phyloP scores from a whole-genome alignment of 2,329 filamentous ascomycete species.

The Coniochaeta sp. region DNA sequence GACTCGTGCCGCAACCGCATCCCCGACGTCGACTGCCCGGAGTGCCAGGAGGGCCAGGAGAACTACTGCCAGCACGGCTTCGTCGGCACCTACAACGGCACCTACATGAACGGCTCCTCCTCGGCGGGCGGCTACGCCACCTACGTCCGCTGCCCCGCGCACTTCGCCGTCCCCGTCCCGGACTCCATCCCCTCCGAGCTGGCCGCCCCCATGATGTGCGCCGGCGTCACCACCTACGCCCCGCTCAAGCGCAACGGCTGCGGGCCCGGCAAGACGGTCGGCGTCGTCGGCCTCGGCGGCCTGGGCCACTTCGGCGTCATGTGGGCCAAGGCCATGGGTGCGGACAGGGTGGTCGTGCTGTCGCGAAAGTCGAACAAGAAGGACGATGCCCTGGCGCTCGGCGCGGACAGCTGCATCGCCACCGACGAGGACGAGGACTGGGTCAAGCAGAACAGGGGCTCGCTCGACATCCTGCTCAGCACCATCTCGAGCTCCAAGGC shows the following conservation, averaged over 20 bases:
- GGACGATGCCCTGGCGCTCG: slow-evolving; percentile 47
- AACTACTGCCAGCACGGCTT: slow-evolving; percentile 30
- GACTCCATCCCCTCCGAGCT: slow-evolving; percentile 29
- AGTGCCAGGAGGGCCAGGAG: slow-evolving; percentile 22
- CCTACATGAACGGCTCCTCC: slow-evolving; percentile 45
- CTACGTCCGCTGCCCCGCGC: slow-evolving; percentile 23
- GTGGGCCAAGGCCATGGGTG: slow-evolving; percentile 60
- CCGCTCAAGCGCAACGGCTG: slow-evolving; percentile 56
- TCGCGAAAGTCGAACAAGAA: slow-evolving; percentile 45
- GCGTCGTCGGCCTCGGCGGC: slow-evolving; percentile 61
- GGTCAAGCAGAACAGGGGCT: slow-evolving; percentile 39
- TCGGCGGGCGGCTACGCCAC: slow-evolving; percentile 49
- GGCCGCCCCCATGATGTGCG: slow-evolving; percentile 61
- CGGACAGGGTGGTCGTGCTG: slow-evolving; percentile 52
- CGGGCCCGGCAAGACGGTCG: slow-evolving; percentile 61
- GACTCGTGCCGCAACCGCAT: slow-evolving; percentile 38
- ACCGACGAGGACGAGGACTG: slow-evolving; percentile 45
- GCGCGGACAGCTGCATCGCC: slow-evolving; percentile 42
- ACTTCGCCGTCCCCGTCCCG: slow-evolving; percentile 42
- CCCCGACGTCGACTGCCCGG: slow-evolving; percentile 26
- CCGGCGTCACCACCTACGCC: slow-evolving; percentile 58
- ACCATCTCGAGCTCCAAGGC: slow-evolving; percentile 47
- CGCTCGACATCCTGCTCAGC: slow-evolving; percentile 51
- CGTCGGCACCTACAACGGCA: slow-evolving; percentile 45
- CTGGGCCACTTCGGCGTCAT: slow-evolving; percentile 62